These are phyloP conservation scores for Trametes sp. DNA, from an alignment of 1,284 basidiomycete species.

Conservation along the genomic window DNA sequence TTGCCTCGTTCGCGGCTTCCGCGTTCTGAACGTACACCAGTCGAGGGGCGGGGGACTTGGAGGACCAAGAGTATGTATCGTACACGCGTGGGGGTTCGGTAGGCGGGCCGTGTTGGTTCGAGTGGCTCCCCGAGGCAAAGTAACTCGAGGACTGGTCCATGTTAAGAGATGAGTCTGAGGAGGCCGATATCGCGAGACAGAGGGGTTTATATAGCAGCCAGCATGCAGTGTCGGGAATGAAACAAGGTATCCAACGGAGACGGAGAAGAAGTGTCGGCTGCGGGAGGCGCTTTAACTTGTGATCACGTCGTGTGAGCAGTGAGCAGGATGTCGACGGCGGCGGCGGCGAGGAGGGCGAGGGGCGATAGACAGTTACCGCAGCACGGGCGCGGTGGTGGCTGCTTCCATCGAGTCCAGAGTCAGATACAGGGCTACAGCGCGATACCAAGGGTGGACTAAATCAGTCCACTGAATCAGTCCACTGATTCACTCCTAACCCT, in stretches of 20 bases:
- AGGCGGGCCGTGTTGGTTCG: slow-evolving; percentile 8
- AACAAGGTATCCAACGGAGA: slow-evolving; percentile 17
- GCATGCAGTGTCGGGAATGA: slow-evolving; percentile 16
- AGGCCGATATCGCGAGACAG: slow-evolving; percentile 4
- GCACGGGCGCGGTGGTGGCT: not conserved
- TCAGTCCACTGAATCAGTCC: too few species aligned
- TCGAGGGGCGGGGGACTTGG: slow-evolving; percentile 34
- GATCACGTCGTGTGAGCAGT: not conserved
- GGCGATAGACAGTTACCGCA: not conserved
- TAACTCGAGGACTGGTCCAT: slow-evolving; percentile 9
- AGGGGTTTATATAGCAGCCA: slow-evolving; percentile 10
- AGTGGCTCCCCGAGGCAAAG: slow-evolving; percentile 10
- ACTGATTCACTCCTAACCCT: too few species aligned
- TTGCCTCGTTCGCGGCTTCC: slow-evolving; percentile 33
- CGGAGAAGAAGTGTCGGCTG: not conserved
- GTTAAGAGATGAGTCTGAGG: not conserved
- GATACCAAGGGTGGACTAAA: too few species aligned
- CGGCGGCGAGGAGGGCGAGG: not conserved
- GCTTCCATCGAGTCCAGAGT: not conserved
- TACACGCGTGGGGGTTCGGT: slow-evolving; percentile 30
- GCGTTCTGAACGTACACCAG: slow-evolving; percentile 39
- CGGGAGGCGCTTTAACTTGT: not conserved
- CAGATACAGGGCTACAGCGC: too few species aligned
- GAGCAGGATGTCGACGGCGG: not conserved
- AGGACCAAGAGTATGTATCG: slow-evolving; percentile 36